Percentiles rank a stretch among this genome's conserved stretches.
phyloP scores from a whole-genome alignment of 108 stramenopile genomes.

The Tribonema minus region DNA sequence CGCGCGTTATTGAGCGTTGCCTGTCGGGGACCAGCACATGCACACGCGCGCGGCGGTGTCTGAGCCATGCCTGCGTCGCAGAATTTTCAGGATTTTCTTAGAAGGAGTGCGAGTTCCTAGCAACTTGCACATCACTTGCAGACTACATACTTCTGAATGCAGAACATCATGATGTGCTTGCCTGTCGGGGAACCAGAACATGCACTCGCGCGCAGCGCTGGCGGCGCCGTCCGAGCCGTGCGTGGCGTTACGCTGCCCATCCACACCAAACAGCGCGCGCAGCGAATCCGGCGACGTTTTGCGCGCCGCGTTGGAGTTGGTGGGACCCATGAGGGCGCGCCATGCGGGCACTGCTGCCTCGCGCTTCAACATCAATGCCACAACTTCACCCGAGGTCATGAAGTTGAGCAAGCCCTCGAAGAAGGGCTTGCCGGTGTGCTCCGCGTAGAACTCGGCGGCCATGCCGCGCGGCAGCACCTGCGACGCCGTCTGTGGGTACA shows the following conservation, averaged over 20 bases:
- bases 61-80: no score
- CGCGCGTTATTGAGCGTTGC: no score
- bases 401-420: constrained; percentile 37
- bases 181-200: constrained; percentile 39
- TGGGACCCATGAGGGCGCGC: constrained; percentile 50
- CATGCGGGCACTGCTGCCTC: constrained; percentile 31
- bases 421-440: constrained; percentile 53
- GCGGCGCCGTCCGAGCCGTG: constrained; percentile 44
- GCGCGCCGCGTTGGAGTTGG: constrained; percentile 23
- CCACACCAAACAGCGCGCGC: constrained; percentile 46
- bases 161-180: no score
- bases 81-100: no score
- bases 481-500: no score
- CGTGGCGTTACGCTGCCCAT: constrained; percentile 40
- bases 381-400: constrained; percentile 51
- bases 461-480: no score
- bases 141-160: no score
- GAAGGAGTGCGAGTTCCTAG: no score
- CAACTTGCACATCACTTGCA: no score
- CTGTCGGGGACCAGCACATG: no score
- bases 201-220: constrained; percentile 30
- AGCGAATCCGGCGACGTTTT: constrained; percentile 5
- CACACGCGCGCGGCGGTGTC: no score
- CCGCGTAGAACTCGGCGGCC: constrained; percentile 39
- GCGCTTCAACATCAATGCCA: no score